Percentiles rank a stretch among this genome's conserved stretches.
Evolutionary conservation across 2,329 filamentous ascomycete genomes (phyloP).

Genomic region (Fusarium domesticum): DNA sequence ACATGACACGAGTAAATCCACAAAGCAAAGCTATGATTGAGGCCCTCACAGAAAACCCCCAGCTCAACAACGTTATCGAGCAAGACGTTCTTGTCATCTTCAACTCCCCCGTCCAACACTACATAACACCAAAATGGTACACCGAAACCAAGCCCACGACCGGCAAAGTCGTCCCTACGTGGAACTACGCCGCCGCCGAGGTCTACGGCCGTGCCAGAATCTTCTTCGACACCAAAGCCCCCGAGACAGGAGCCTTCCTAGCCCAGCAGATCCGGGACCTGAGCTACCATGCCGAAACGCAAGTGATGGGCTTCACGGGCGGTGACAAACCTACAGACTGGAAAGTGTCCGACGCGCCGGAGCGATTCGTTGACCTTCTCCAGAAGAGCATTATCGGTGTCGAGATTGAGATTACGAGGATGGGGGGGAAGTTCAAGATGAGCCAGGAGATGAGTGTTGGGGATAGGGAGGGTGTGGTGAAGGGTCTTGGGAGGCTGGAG

Average conservation of each 20-base stretch:
- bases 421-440: slow-evolving; percentile 66
- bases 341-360: slow-evolving; percentile 57
- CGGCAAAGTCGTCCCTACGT: slow-evolving; percentile 67
- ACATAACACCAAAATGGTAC: slow-evolving; percentile 69
- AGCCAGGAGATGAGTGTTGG: slow-evolving; percentile 56
- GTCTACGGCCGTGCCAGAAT: slow-evolving; percentile 57
- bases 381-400: slow-evolving; percentile 60
- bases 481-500: slow-evolving; percentile 48
- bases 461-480: slow-evolving; percentile 55
- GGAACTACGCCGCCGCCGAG: slow-evolving; percentile 67
- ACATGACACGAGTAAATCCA: slow-evolving; percentile 61
- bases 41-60: slow-evolving; percentile 21
- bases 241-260: slow-evolving; percentile 46
- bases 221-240: slow-evolving; percentile 47
- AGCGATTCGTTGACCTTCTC: slow-evolving; percentile 53
- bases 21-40: slow-evolving; percentile 61
- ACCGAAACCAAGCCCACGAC: slow-evolving; percentile 60
- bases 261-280: slow-evolving; percentile 52
- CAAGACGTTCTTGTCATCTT: slow-evolving; percentile 63
- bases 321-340: slow-evolving; percentile 41
- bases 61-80: slow-evolving; percentile 33
- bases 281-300: slow-evolving; percentile 47
- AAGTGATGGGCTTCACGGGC: slow-evolving; percentile 55
- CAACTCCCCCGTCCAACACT: slow-evolving; percentile 56
- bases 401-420: slow-evolving; percentile 52